Evolutionary conservation across 2,329 filamentous ascomycete genomes (phyloP).

Genomic region (Furcasterigmium sp.): DNA sequence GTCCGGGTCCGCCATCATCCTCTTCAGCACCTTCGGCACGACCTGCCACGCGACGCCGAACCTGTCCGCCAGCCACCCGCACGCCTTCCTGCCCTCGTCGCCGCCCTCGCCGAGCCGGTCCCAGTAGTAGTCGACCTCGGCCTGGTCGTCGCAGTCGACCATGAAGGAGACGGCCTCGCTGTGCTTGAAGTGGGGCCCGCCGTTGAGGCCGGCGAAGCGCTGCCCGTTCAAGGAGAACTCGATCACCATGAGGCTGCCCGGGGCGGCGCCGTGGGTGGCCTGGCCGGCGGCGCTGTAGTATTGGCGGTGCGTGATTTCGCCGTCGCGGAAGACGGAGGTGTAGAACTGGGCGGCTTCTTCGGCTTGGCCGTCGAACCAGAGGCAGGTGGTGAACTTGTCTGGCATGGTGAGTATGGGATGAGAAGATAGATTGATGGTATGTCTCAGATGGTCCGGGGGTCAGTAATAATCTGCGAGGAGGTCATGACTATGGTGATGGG

Average conservation of each 20-base stretch:
- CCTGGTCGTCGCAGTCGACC: slow-evolving; percentile 38
- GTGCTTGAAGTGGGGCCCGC: slow-evolving; percentile 33
- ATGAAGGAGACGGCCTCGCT: slow-evolving; percentile 36
- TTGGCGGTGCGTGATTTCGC: slow-evolving; percentile 25
- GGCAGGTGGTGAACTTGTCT: slow-evolving; percentile 20
- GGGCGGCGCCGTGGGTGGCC: slow-evolving; percentile 21
- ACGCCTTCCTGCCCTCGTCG: slow-evolving; percentile 27
- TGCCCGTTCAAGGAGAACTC: slow-evolving; percentile 33
- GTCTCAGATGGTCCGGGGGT: too few species aligned
- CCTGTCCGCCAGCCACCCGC: slow-evolving; percentile 40
- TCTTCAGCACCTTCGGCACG: slow-evolving; percentile 28
- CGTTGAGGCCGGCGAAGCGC: slow-evolving; percentile 36
- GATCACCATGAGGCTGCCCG: slow-evolving; percentile 27
- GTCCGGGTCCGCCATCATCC: slow-evolving; percentile 26
- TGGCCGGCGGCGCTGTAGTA: slow-evolving; percentile 22
- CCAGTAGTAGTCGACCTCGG: slow-evolving; percentile 43
- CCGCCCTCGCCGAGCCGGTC: slow-evolving; percentile 33
- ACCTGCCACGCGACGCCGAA: slow-evolving; percentile 44
- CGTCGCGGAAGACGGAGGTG: slow-evolving; percentile 32
- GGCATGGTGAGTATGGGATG: neutral
- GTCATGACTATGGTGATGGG: too few species aligned
- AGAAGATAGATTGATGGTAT: too few species aligned
- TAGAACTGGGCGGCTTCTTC: slow-evolving; percentile 36
- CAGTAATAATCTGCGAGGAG: too few species aligned
- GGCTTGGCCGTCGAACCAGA: slow-evolving; percentile 37